Evolutionary conservation across 345 rosid species (phyloP).

Genomic region (Fremontodendron californicum): DNA sequence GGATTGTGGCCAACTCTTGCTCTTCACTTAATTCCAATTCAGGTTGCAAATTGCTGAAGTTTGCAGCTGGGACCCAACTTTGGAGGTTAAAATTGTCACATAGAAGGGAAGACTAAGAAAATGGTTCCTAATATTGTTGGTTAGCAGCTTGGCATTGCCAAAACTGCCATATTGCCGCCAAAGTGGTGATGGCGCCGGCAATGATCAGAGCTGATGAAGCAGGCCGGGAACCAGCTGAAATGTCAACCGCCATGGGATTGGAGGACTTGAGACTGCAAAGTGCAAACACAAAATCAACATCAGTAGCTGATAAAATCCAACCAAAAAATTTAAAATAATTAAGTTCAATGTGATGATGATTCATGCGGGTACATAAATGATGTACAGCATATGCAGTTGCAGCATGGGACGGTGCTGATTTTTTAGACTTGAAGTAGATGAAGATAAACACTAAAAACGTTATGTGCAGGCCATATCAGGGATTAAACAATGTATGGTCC

Average conservation of each 20-base stretch:
- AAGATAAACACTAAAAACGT: not conserved
- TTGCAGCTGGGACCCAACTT: not conserved
- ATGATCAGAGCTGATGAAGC: slow-evolving; percentile 6
- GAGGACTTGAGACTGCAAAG: slow-evolving; percentile 18
- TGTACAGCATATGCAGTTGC: not conserved
- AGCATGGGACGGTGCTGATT: slow-evolving; percentile 2
- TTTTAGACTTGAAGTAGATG: not conserved
- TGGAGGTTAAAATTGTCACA: not conserved
- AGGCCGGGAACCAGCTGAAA: not conserved
- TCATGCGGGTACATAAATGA: not conserved
- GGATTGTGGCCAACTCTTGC: not conserved
- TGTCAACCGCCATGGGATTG: not conserved
- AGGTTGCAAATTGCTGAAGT: not conserved
- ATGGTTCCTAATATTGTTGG: not conserved
- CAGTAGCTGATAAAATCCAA: not conserved
- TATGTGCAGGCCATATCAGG: not conserved
- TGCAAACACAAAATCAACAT: not conserved
- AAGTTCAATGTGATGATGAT: not conserved
- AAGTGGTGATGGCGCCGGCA: not conserved
- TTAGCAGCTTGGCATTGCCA: slow-evolving; percentile 9
- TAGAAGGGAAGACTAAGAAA: not conserved
- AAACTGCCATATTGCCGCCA: slow-evolving; percentile 23
- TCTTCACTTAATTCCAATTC: not conserved
- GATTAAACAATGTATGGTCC: not conserved
- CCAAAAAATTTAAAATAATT: not conserved